Evolutionary conservation across 805 yeast species (phyloP).

Genomic region (Lipomyces anomalus): DNA sequence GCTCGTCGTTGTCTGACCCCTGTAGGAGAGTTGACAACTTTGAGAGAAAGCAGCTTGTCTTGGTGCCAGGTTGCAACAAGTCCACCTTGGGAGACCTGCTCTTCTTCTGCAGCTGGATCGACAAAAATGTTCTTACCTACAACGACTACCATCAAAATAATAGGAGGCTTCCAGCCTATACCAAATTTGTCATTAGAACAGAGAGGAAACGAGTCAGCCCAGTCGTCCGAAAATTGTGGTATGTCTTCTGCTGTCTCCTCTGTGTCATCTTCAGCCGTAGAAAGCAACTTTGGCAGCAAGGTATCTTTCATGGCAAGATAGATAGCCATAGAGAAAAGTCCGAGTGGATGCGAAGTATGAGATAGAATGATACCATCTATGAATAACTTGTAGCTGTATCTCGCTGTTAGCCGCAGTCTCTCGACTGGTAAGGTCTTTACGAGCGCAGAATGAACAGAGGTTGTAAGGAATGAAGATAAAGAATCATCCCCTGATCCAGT

Average conservation of each 20-base stretch:
- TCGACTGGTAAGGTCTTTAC: slow-evolving; percentile 48
- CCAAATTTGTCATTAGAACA: slow-evolving; percentile 26
- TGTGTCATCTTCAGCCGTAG: slow-evolving; percentile 5
- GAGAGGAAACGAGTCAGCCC: slow-evolving; percentile 53
- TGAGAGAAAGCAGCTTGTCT: slow-evolving; percentile 57
- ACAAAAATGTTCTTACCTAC: slow-evolving; percentile 64
- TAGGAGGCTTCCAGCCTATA: slow-evolving; percentile 55
- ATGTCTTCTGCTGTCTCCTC: slow-evolving; percentile 12
- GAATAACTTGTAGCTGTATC: slow-evolving; percentile 68
- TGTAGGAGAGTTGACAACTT: slow-evolving; percentile 12
- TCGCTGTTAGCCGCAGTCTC: slow-evolving; percentile 58
- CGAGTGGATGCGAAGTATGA: slow-evolving; percentile 72
- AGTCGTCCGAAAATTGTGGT: slow-evolving; percentile 43
- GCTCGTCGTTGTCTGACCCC: slow-evolving; percentile 9
- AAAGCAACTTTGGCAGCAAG: slow-evolving; percentile 2
- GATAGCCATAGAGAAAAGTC: slow-evolving; percentile 70
- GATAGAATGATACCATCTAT: slow-evolving; percentile 78
- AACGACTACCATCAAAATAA: slow-evolving; percentile 69
- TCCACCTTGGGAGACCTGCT: slow-evolving; percentile 82
- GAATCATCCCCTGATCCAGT: neutral
- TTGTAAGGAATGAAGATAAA: neutral
- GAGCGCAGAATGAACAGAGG: slow-evolving; percentile 53
- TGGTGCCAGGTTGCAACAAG: slow-evolving; percentile 65
- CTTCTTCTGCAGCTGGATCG: slow-evolving; percentile 88
- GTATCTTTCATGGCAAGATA: slow-evolving; percentile 80